Conservation (phyloP, 805 yeast species). For the Ogataea sp. region DNA sequence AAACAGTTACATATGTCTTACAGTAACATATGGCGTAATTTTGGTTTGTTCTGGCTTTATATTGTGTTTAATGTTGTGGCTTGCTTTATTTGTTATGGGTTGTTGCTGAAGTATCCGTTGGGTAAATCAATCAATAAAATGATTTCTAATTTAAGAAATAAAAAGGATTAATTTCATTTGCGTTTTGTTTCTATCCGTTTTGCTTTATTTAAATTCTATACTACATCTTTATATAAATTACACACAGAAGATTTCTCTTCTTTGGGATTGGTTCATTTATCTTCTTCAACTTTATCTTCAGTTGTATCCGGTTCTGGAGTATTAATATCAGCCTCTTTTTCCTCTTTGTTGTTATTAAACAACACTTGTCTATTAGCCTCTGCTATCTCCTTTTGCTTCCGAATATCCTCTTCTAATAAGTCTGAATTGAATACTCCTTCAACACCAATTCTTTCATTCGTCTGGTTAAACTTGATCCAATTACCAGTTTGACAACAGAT, state of each 20-base stretch:
- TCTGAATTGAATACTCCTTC: slow-evolving; percentile 9
- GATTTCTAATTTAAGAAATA: background rate
- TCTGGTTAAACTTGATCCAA: slow-evolving; percentile 10
- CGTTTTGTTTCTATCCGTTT: no score
- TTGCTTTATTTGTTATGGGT: background rate
- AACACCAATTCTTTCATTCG: slow-evolving; percentile 9
- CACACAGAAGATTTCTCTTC: no score
- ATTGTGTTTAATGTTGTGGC: background rate
- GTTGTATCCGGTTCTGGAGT: no score
- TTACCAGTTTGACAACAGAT: slow-evolving; percentile 11
- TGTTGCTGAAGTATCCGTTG: background rate
- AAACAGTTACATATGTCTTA: slow-evolving; percentile 8
- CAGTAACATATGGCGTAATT: slow-evolving; percentile 17
- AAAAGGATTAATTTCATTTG: no score
- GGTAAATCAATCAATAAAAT: background rate
- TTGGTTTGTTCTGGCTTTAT: slow-evolving; percentile 16
- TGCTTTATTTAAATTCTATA: no score
- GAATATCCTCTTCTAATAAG: slow-evolving; percentile 5
- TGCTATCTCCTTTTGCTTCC: no score
- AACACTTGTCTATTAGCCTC: no score
- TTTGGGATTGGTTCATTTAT: no score
- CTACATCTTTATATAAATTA: no score
- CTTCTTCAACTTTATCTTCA: no score
- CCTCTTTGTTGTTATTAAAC: no score
- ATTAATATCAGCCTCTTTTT: no score